phyloP scores from a whole-genome alignment of 352 stramenopile species.

The Pythium aristosporum region DNA sequence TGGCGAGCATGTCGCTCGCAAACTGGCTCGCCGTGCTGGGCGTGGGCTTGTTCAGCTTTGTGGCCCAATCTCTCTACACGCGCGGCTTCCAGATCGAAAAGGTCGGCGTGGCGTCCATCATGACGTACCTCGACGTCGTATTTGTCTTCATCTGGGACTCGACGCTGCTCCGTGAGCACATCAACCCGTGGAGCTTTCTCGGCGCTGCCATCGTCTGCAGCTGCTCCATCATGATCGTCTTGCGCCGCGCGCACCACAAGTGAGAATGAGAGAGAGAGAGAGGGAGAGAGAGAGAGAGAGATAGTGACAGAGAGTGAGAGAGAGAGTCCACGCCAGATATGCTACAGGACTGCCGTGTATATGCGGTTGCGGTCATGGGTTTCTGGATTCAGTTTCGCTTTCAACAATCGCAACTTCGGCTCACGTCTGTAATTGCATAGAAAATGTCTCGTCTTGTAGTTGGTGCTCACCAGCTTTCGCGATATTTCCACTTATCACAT shows the following conservation, averaged over 20 bases:
- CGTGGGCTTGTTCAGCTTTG: slow-evolving; percentile 42
- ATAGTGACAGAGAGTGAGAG: no score
- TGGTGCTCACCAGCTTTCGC: no score
- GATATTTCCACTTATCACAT: no score
- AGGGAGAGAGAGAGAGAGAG: no score
- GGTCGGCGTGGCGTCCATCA: slow-evolving; percentile 43
- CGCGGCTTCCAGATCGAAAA: slow-evolving; percentile 63
- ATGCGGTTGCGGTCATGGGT: no score
- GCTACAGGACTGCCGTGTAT: no score
- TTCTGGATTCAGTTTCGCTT: no score
- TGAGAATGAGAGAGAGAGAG: neutral
- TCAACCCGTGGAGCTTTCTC: slow-evolving; percentile 45
- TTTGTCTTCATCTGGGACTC: slow-evolving; percentile 58
- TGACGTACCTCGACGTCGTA: slow-evolving; percentile 49
- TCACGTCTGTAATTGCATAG: no score
- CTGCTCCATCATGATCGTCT: slow-evolving; percentile 38
- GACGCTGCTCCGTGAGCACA: slow-evolving; percentile 35
- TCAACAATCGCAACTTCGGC: no score
- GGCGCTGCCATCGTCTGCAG: slow-evolving; percentile 37
- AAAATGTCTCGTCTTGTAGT: no score
- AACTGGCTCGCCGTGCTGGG: slow-evolving; percentile 45
- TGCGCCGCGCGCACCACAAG: slow-evolving; percentile 20
- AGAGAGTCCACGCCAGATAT: no score
- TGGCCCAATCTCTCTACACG: slow-evolving; percentile 54
- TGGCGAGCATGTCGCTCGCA: slow-evolving; percentile 31